These are phyloP conservation scores for Scopulariopsis brevicaulis DNA, from an alignment of 2,329 filamentous ascomycete genomes.

Conservation along the genomic window DNA sequence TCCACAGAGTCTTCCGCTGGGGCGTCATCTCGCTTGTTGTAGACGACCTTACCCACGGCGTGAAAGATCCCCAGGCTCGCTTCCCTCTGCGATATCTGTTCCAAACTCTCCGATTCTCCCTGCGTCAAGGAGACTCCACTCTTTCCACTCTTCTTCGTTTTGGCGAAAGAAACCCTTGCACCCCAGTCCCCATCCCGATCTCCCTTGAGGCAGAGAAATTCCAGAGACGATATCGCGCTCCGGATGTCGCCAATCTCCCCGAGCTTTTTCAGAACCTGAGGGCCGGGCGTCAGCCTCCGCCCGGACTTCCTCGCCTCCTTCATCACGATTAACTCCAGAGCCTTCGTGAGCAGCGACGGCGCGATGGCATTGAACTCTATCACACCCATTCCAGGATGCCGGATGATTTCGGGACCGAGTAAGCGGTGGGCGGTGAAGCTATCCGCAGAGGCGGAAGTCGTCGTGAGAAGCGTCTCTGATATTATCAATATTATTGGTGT, in stretches of 20 bases:
- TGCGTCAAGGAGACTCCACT: slow-evolving; percentile 53
- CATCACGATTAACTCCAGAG: slow-evolving; percentile 67
- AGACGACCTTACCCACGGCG: slow-evolving; percentile 88
- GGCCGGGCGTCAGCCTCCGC: slow-evolving; percentile 63
- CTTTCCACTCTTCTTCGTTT: slow-evolving; percentile 49
- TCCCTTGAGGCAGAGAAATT: slow-evolving; percentile 81
- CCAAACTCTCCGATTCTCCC: slow-evolving; percentile 68
- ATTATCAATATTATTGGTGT: slow-evolving; percentile 80
- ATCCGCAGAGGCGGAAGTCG: slow-evolving; percentile 73
- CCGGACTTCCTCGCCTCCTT: slow-evolving; percentile 78
- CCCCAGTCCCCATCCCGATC: slow-evolving; percentile 67
- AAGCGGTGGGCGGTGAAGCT: slow-evolving; percentile 89
- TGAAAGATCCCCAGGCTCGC: slow-evolving; percentile 91
- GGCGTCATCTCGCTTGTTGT: slow-evolving; percentile 68
- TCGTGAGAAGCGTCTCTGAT: slow-evolving; percentile 81
- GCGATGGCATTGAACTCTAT: slow-evolving; percentile 94
- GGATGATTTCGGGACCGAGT: slow-evolving; percentile 74
- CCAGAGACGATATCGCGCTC: slow-evolving; percentile 81
- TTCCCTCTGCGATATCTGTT: slow-evolving; percentile 76
- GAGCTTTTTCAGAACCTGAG: slow-evolving; percentile 64
- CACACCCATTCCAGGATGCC: slow-evolving; percentile 64
- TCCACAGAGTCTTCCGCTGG: slow-evolving; percentile 26
- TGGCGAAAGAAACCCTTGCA: slow-evolving; percentile 59
- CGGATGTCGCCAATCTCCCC: slow-evolving; percentile 86
- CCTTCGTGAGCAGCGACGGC: slow-evolving; percentile 73